These are phyloP conservation scores for Lachnellula cervina DNA, from an alignment of 2,329 filamentous ascomycete species.

Conservation along the genomic window DNA sequence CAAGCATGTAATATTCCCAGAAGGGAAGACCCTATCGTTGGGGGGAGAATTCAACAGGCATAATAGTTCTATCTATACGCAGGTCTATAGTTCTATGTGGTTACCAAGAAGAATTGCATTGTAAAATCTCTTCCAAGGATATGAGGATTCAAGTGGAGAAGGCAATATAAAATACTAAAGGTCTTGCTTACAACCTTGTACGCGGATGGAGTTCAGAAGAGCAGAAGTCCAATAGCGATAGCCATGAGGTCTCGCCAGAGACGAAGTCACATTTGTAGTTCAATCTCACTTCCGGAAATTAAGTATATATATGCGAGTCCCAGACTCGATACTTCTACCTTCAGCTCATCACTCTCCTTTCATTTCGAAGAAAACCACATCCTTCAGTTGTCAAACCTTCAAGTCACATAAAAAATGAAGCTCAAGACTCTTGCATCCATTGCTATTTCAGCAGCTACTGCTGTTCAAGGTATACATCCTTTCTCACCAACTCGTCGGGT, in stretches of 20 bases:
- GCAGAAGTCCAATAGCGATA: neutral
- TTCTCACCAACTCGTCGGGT: neutral
- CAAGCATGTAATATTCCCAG: no score
- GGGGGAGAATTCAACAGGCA: no score
- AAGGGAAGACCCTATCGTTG: no score
- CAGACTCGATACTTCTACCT: neutral
- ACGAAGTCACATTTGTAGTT: neutral
- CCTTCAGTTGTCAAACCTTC: neutral
- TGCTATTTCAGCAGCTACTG: constrained; percentile 15
- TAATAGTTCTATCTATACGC: no score
- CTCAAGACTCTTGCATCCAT: constrained; percentile 17
- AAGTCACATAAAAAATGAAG: constrained; percentile 22
- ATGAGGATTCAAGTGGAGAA: neutral
- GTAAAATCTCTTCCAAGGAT: neutral
- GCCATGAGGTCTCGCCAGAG: neutral
- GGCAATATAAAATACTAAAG: neutral
- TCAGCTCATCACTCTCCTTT: neutral
- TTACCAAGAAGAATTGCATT: no score
- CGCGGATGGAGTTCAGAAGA: neutral
- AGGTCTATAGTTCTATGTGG: no score
- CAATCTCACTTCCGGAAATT: neutral
- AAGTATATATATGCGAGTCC: neutral
- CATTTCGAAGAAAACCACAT: neutral
- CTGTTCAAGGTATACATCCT: constrained; percentile 14
- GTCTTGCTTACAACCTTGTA: neutral